These are phyloP conservation scores for Biscogniauxia sp. DNA, from an alignment of 2,329 filamentous ascomycete species.

Conservation along the genomic window DNA sequence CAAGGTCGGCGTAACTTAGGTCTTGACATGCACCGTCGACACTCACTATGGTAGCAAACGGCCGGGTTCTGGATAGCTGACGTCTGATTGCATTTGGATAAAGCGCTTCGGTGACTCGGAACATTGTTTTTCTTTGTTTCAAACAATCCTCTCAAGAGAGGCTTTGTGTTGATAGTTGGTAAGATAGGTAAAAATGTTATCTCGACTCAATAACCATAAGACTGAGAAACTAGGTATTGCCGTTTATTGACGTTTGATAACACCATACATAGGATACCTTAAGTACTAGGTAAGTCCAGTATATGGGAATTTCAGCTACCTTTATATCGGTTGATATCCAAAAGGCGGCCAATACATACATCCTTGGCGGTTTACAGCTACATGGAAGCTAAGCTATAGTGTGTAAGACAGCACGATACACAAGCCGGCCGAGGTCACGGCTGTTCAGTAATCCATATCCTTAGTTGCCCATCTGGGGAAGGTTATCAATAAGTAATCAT, in stretches of 20 bases:
- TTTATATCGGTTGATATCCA: too few species aligned
- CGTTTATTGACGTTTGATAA: too few species aligned
- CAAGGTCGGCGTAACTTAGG: slow-evolving; percentile 18
- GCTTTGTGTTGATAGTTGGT: not conserved
- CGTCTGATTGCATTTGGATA: slow-evolving; percentile 13
- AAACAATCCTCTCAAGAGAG: not conserved
- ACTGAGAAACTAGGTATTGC: too few species aligned
- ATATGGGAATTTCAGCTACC: too few species aligned
- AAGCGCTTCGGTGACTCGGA: slow-evolving; percentile 11
- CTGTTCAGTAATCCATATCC: not conserved
- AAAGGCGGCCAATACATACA: not conserved
- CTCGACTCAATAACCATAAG: not conserved
- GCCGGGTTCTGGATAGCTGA: slow-evolving; percentile 1
- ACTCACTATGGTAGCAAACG: slow-evolving; percentile 10
- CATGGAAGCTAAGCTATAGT: not conserved
- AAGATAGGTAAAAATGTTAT: not conserved
- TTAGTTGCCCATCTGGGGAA: not conserved
- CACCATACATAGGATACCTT: too few species aligned
- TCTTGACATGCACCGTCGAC: slow-evolving; percentile 10
- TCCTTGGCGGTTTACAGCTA: not conserved
- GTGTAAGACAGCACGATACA: not conserved
- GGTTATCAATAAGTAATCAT: not conserved
- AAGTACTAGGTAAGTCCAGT: too few species aligned
- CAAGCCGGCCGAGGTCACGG: not conserved
- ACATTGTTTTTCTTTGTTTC: slow-evolving; percentile 1